Conservation (phyloP, 2,329 filamentous ascomycete genomes). For the Neobulgaria alba region DNA sequence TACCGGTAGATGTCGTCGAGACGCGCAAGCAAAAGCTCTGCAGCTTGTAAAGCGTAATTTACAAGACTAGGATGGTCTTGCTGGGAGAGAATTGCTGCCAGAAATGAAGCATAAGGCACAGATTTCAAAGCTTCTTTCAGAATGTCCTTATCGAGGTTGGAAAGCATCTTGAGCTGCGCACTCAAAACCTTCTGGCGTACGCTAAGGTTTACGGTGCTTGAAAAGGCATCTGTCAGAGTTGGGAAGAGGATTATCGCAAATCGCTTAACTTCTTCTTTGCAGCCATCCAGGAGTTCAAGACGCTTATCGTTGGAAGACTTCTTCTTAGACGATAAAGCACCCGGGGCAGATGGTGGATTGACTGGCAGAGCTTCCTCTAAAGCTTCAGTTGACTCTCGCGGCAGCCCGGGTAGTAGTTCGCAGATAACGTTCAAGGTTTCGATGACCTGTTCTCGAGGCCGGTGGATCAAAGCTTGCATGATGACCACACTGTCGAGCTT, state of each 20-base stretch:
- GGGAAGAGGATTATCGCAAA: conserved; percentile 92
- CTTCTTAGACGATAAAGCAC: conserved; percentile 35
- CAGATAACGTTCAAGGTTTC: conserved; percentile 97
- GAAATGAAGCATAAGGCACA: conserved; percentile 90
- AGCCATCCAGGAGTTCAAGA: conserved; percentile 71
- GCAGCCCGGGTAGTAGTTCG: conserved; percentile 75
- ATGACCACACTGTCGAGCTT: conserved; percentile 96
- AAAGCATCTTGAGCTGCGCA: conserved; percentile 97
- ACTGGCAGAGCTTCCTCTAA: conserved; percentile 39
- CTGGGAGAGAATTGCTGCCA: conserved; percentile 91
- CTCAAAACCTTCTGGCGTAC: conserved; percentile 92
- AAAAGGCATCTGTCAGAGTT: conserved; percentile 92
- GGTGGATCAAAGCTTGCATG: conserved; percentile 96
- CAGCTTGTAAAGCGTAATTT: conserved; percentile 78
- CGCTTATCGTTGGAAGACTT: conserved; percentile 69
- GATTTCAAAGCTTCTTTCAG: conserved; percentile 76
- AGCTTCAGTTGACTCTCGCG: conserved; percentile 41
- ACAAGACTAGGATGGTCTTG: conserved; percentile 86
- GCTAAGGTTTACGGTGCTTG: conserved; percentile 90
- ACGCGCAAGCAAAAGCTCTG: conserved; percentile 77
- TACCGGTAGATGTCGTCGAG: conserved; percentile 86
- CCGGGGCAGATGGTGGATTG: conserved; percentile 31
- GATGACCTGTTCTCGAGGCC: conserved; percentile 89
- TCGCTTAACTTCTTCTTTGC: conserved; percentile 77
- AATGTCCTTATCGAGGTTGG: conserved; percentile 79